phyloP scores from a whole-genome alignment of 495 filamentous ascomycete species.

The Hypoxylon subgilvum region DNA sequence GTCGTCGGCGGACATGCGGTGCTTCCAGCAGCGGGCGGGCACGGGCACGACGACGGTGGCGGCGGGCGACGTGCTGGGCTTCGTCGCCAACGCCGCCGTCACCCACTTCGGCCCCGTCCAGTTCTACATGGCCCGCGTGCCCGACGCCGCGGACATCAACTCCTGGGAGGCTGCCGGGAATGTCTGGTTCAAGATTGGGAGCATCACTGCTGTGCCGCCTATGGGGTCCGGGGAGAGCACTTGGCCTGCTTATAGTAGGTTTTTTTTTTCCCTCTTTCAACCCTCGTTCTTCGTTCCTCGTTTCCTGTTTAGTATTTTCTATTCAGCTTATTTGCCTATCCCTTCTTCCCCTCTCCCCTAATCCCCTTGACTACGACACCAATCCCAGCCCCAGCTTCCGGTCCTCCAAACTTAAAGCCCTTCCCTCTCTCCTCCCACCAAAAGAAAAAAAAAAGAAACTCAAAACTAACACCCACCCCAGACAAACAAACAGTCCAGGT shows the following conservation, averaged over 20 bases:
- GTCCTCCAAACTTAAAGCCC: too few species aligned
- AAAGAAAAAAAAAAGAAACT: too few species aligned
- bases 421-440: too few species aligned
- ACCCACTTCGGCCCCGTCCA: slow-evolving; percentile 55
- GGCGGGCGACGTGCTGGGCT: slow-evolving; percentile 50
- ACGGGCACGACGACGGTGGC: slow-evolving; percentile 43
- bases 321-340: background rate
- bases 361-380: background rate
- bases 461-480: background rate
- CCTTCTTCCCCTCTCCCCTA: background rate
- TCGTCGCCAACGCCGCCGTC: slow-evolving; percentile 50
- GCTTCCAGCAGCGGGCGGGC: slow-evolving; percentile 48
- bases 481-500: slow-evolving; percentile 45
- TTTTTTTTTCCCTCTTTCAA: background rate
- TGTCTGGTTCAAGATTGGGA: slow-evolving; percentile 58
- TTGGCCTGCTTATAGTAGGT: slow-evolving; percentile 51
- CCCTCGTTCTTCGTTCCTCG: background rate
- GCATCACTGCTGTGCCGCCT: slow-evolving; percentile 42
- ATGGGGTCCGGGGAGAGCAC: slow-evolving; percentile 38
- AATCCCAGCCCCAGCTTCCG: too few species aligned
- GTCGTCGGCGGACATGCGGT: slow-evolving; percentile 48
- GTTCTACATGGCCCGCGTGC: slow-evolving; percentile 58
- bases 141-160: slow-evolving; percentile 47
- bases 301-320: background rate
- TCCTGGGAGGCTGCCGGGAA: slow-evolving; percentile 54